Evolutionary conservation across 805 yeast species (phyloP), one percentile per base, ranked within the genome.

Genomic region (Brettanomyces bruxellensis): DNA sequence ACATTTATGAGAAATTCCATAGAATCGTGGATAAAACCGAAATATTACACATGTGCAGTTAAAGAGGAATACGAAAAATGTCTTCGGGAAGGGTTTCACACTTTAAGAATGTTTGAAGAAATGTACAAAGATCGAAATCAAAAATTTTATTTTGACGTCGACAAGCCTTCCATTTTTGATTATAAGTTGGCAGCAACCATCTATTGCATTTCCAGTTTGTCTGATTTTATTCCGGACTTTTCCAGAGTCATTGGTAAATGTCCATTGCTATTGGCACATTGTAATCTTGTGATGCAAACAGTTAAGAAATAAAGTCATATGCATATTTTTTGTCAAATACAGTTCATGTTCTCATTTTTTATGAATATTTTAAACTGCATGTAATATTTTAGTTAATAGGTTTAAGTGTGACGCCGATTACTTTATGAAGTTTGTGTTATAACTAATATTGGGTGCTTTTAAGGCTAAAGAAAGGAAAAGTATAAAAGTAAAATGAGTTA

Each of bases 181-280:
- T 51, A 46, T 49, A 57, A 57, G 45, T 42, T 57, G 40, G 59
- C 61, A 25, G 54, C 57, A 5, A 48, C 48, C 30, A 42, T 54
- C 5, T 55, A 57, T 40, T 52, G 55, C 41, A 43, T 43, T 18
- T 11, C 11, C 2, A 25, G 18, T 6, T 30, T 43, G 37, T 34
- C 41, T 12, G 40, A 42, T 18, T 28, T 32, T 14, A 36, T 41
- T 30, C 34, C 28, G 11, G 38, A 41, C 6, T 41, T 41, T 32
- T 14, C 36, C 4, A 12, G n/a, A 41, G 25, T 41, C 14, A 30
- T 11, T 14, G 12, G 3, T 9, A 14, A 41, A 22, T 41, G 36
- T 18, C 44, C 44, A 5, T 9, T 9, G 9, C 18, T 41, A 18
- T 8, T 18, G 7, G n/a, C 12, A 11, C 44, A 41, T n/a, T 30